Conservation (phyloP, 169 alveolate genomes). For the Cryptosporidium ryanae region DNA sequence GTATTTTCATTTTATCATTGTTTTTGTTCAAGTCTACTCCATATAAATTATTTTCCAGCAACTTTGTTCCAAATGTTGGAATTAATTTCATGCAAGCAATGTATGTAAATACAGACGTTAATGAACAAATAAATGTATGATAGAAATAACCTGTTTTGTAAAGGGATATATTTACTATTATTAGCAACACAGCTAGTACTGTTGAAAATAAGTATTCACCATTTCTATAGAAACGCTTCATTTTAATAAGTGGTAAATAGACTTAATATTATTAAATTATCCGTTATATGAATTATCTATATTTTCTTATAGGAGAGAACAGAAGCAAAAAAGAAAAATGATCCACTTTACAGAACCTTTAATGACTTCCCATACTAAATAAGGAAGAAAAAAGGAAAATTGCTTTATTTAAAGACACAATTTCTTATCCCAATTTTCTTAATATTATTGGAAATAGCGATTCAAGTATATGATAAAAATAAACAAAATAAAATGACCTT, state of each 20-base stretch:
- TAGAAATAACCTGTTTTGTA: slow-evolving; percentile 38
- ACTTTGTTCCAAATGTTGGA: slow-evolving; percentile 43
- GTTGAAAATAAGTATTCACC: slow-evolving; percentile 20
- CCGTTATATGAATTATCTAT: too few relatives aligned
- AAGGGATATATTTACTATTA: slow-evolving; percentile 21
- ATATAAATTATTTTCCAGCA: slow-evolving; percentile 68
- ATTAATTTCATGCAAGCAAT: slow-evolving; percentile 26
- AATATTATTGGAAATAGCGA: too few relatives aligned
- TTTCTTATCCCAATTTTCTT: too few relatives aligned
- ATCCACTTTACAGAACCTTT: too few relatives aligned
- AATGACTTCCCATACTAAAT: too few relatives aligned
- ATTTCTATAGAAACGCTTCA: slow-evolving; percentile 18
- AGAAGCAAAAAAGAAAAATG: too few relatives aligned
- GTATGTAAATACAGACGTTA: slow-evolving; percentile 19
- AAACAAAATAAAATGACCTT: too few relatives aligned
- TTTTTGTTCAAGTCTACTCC: slow-evolving; percentile 72
- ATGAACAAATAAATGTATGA: slow-evolving; percentile 42
- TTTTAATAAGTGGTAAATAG: not conserved
- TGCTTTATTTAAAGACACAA: too few relatives aligned
- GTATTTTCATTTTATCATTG: slow-evolving; percentile 76
- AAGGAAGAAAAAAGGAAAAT: too few relatives aligned
- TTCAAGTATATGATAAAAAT: too few relatives aligned
- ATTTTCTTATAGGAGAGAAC: too few relatives aligned
- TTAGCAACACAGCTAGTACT: slow-evolving; percentile 19
- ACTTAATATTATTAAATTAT: too few relatives aligned